phyloP scores from a whole-genome alignment of 2,329 filamentous ascomycete genomes.

The Kalmusia sp. region DNA sequence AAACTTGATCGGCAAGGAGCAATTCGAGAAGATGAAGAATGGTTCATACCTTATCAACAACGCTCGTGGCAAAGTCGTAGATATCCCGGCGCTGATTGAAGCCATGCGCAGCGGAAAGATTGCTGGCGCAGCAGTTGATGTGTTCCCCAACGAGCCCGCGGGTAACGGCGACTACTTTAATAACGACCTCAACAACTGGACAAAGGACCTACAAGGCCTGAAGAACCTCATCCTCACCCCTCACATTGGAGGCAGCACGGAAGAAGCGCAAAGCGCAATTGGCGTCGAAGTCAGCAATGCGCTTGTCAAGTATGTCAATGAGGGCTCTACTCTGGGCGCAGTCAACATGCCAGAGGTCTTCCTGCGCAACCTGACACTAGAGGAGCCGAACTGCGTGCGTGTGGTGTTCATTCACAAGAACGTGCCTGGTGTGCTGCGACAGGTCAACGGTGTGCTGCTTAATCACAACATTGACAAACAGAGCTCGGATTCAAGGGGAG shows the following conservation, averaged over 20 bases:
- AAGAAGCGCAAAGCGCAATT: slow-evolving; percentile 96
- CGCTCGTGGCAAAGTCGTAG: slow-evolving; percentile 89
- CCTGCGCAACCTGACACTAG: slow-evolving; percentile 85
- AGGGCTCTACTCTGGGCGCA: slow-evolving; percentile 86
- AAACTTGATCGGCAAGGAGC: slow-evolving; percentile 82
- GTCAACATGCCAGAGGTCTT: slow-evolving; percentile 97
- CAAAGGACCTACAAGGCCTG: slow-evolving; percentile 80
- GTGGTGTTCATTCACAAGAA: slow-evolving; percentile 98
- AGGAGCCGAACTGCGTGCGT: slow-evolving; percentile 88
- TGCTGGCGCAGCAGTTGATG: slow-evolving; percentile 93
- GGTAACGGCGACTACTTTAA: slow-evolving; percentile 97
- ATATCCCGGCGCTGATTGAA: slow-evolving; percentile 89
- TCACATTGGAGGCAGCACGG: slow-evolving; percentile 96
- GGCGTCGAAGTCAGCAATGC: slow-evolving; percentile 90
- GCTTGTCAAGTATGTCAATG: slow-evolving; percentile 93
- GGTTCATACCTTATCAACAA: slow-evolving; percentile 97
- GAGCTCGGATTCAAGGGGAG: slow-evolving; percentile 93
- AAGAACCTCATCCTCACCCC: slow-evolving; percentile 96
- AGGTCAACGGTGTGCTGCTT: slow-evolving; percentile 92
- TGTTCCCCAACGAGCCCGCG: slow-evolving; percentile 91
- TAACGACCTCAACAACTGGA: slow-evolving; percentile 81
- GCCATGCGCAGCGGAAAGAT: slow-evolving; percentile 86
- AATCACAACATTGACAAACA: slow-evolving; percentile 99
- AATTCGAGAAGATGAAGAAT: slow-evolving; percentile 89
- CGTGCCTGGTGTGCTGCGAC: slow-evolving; percentile 90